Percentiles rank a stretch among this genome's conserved stretches.
phyloP scores from a whole-genome alignment of 345 rosid genomes.

The Eutrema heterophyllum region DNA sequence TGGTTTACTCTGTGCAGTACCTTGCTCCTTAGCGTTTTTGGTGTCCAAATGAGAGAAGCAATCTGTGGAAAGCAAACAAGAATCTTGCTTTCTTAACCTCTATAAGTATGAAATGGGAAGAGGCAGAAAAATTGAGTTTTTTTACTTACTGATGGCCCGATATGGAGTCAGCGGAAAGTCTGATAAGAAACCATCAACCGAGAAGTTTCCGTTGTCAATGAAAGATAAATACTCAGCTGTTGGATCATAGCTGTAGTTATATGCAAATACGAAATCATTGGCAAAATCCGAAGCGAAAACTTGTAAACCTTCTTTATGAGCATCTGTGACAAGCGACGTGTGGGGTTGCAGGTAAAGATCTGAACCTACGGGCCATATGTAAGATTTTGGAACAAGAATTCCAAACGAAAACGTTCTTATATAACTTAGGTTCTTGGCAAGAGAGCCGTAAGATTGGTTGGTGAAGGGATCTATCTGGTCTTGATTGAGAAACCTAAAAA shows the following conservation, averaged over 20 bases:
- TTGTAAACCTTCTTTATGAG: conserved; percentile 65
- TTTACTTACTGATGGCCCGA: conserved; percentile 45
- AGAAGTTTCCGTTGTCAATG: conserved; percentile 64
- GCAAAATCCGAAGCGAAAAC: conserved; percentile 66
- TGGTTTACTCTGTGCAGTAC: conserved; percentile 8
- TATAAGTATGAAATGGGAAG: background rate
- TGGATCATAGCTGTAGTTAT: conserved; percentile 70
- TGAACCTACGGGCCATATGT: conserved; percentile 51
- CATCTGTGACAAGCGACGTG: conserved; percentile 53
- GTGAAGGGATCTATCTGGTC: conserved; percentile 54
- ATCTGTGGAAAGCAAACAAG: conserved; percentile 23
- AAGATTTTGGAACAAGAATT: conserved; percentile 61
- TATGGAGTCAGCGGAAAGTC: conserved; percentile 77
- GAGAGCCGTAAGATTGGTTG: conserved; percentile 55
- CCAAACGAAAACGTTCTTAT: conserved; percentile 77
- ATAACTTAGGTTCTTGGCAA: conserved; percentile 48
- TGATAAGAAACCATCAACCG: conserved; percentile 76
- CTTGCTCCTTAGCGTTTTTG: conserved; percentile 1
- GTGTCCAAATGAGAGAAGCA: conserved; percentile 29
- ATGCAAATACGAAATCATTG: conserved; percentile 51
- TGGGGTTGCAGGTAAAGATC: conserved; percentile 43
- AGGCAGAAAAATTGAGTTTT: background rate
- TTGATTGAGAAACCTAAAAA: conserved; percentile 48
- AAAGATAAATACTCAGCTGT: conserved; percentile 46
- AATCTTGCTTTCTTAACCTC: background rate